These are phyloP conservation scores for Anaeromyces robustus DNA, from an alignment of 192 early-diverging fungal species.

Conservation along the genomic window DNA sequence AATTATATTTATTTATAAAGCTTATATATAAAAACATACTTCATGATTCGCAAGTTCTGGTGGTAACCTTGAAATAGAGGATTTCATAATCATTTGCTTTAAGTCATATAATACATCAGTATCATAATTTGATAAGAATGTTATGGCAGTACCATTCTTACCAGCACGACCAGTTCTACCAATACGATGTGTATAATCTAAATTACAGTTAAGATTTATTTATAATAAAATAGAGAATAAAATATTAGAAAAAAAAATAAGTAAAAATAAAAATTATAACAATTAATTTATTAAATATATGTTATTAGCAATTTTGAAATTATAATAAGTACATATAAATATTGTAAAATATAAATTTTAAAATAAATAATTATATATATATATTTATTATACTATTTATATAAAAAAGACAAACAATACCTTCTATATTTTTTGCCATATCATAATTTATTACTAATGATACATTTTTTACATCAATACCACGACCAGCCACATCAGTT, in stretches of 20 bases:
- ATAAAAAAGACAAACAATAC: too few relatives aligned
- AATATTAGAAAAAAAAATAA: constrained; percentile 2
- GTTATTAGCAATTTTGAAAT: too few relatives aligned
- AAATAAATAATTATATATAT: too few relatives aligned
- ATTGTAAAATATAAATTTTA: too few relatives aligned
- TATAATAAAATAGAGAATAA: too few relatives aligned
- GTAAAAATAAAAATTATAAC: background rate
- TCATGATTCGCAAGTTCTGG: constrained; percentile 66
- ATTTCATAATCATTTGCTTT: constrained; percentile 57
- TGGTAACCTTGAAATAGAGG: constrained; percentile 58
- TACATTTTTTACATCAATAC: constrained; percentile 97
- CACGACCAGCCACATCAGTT: constrained; percentile 96
- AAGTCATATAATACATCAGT: constrained; percentile 65
- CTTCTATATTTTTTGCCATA: constrained; percentile 96
- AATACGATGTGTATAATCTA: constrained; percentile 94
- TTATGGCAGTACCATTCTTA: constrained; percentile 70
- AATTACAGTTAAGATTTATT: too few relatives aligned
- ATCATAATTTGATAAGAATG: constrained; percentile 69
- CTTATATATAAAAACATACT: too few relatives aligned
- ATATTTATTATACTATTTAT: too few relatives aligned
- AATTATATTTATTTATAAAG: too few relatives aligned
- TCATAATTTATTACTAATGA: constrained; percentile 93
- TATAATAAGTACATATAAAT: too few relatives aligned
- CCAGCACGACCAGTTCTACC: constrained; percentile 98
- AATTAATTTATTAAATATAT: too few relatives aligned